Percentiles rank a stretch among this genome's conserved stretches.
These are phyloP conservation scores for Exidia glandulosa DNA, from an alignment of 768 basidiomycete species.

Conservation along the genomic window DNA sequence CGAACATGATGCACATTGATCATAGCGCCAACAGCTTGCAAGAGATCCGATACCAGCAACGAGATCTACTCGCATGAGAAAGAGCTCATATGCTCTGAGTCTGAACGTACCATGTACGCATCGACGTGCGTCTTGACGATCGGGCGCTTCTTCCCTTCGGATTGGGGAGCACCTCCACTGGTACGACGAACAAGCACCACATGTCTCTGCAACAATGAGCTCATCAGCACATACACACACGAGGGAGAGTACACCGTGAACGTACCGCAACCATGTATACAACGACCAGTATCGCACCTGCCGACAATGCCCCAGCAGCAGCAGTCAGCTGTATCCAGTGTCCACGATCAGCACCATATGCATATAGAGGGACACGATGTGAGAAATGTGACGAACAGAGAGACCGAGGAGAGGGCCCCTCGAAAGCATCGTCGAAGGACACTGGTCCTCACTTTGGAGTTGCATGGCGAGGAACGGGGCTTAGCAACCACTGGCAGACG, in stretches of 20 bases:
- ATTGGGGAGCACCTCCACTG: slow-evolving; percentile 7
- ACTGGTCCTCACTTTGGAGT: too few relatives aligned
- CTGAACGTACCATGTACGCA: slow-evolving; percentile 26
- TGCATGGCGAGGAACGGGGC: too few relatives aligned
- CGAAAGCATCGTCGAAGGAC: too few relatives aligned
- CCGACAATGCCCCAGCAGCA: slow-evolving; percentile 25
- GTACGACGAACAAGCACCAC: slow-evolving; percentile 18
- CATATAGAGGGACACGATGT: too few relatives aligned
- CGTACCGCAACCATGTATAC: slow-evolving; percentile 22
- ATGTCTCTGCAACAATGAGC: slow-evolving; percentile 9
- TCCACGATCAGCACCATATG: background rate
- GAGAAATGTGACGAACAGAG: background rate
- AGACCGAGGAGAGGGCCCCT: too few relatives aligned
- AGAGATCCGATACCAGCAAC: slow-evolving; percentile 20
- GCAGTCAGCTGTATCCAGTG: slow-evolving; percentile 18
- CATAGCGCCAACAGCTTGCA: slow-evolving; percentile 28
- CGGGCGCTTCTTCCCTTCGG: slow-evolving; percentile 6
- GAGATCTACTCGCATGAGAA: slow-evolving; percentile 8
- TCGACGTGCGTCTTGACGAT: slow-evolving; percentile 28
- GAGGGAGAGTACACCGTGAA: background rate
- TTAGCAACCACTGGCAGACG: too few relatives aligned
- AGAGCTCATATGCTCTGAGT: slow-evolving; percentile 11
- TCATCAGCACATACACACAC: background rate
- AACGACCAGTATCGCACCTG: slow-evolving; percentile 22
- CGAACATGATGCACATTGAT: slow-evolving; percentile 28